Evolutionary conservation across 169 alveolate genomes (phyloP).

Genomic region (Plasmodium sp.): DNA sequence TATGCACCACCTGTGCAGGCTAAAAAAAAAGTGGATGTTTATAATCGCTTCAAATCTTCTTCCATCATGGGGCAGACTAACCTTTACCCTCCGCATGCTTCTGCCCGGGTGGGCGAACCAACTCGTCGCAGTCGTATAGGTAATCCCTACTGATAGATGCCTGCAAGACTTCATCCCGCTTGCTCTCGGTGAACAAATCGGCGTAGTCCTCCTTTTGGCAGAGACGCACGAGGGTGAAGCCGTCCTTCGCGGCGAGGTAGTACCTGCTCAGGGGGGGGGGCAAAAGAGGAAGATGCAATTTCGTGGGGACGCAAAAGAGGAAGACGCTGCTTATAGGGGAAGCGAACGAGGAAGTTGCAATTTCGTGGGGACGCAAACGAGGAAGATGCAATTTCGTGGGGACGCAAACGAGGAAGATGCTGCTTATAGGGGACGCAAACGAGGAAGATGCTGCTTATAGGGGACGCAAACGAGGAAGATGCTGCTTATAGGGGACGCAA

Average conservation of each 20-base stretch:
- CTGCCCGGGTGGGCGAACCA: background rate
- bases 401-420: too few relatives aligned
- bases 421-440: too few relatives aligned
- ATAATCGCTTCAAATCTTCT: background rate
- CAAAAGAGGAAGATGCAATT: too few relatives aligned
- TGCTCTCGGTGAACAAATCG: slow-evolving; percentile 23
- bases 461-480: background rate
- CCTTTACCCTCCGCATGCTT: background rate
- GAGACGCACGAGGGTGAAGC: background rate
- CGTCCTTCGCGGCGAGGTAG: slow-evolving; percentile 9
- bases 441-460: too few relatives aligned
- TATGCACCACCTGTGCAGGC: background rate
- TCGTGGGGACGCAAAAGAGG: too few relatives aligned
- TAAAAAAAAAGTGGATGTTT: background rate
- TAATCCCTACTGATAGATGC: slow-evolving; percentile 11
- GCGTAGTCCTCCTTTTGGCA: slow-evolving; percentile 11
- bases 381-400: too few relatives aligned
- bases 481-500: background rate
- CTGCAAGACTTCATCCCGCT: slow-evolving; percentile 3
- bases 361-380: too few relatives aligned
- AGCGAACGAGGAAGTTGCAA: background rate
- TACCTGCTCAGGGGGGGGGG: background rate
- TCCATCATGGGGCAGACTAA: background rate
- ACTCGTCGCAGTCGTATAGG: slow-evolving; percentile 4
- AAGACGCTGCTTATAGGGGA: background rate